phyloP scores from a whole-genome alignment of 805 yeast species.

The Saitoella complicata region DNA sequence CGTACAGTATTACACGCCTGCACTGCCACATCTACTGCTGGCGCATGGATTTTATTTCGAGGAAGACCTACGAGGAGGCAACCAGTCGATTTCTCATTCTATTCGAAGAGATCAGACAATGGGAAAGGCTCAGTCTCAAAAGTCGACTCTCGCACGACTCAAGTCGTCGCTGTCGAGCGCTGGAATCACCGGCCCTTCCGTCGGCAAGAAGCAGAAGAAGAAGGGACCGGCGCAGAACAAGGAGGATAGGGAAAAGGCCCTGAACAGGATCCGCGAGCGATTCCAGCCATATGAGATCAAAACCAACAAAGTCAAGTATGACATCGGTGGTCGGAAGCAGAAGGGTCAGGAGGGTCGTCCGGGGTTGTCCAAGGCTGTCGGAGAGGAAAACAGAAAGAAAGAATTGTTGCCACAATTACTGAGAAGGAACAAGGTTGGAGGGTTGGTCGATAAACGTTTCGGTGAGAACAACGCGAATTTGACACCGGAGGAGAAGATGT shows the following conservation, averaged over 20 bases:
- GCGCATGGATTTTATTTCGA: too few relatives aligned
- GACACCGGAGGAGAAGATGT: slow-evolving; percentile 84
- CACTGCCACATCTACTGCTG: too few relatives aligned
- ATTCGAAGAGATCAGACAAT: too few relatives aligned
- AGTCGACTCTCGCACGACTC: too few relatives aligned
- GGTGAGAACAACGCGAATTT: slow-evolving; percentile 65
- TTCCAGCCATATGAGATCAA: slow-evolving; percentile 84
- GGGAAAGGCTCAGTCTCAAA: too few relatives aligned
- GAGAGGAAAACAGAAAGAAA: slow-evolving; percentile 31
- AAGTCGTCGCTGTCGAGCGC: too few relatives aligned
- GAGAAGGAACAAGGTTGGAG: slow-evolving; percentile 57
- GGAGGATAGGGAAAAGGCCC: slow-evolving; percentile 28
- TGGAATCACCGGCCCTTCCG: too few relatives aligned
- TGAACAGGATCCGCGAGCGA: slow-evolving; percentile 54
- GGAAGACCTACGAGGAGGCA: too few relatives aligned
- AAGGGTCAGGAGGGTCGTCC: slow-evolving; percentile 49
- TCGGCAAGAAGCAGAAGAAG: too few relatives aligned
- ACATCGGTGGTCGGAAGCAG: slow-evolving; percentile 28
- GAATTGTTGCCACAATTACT: neutral
- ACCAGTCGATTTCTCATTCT: too few relatives aligned
- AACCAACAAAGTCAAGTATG: slow-evolving; percentile 43
- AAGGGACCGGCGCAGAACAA: too few relatives aligned
- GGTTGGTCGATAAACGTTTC: slow-evolving; percentile 62
- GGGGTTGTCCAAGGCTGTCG: slow-evolving; percentile 49
- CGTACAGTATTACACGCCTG: too few relatives aligned